These are phyloP conservation scores for Exserohilum turcica DNA, from an alignment of 2,329 filamentous ascomycete genomes.

Conservation along the genomic window DNA sequence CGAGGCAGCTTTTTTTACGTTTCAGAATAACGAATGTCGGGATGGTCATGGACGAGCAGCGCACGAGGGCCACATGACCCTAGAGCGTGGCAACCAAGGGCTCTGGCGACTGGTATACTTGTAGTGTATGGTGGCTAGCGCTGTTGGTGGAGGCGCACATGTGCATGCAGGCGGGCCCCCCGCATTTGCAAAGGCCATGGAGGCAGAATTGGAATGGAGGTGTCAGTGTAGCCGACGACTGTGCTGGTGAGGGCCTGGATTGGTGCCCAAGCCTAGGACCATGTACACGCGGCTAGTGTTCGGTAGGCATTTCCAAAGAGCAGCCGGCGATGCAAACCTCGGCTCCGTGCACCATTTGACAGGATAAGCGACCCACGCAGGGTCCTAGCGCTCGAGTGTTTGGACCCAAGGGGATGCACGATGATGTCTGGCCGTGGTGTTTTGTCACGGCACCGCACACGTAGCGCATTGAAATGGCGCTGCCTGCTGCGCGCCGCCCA, in stretches of 20 bases:
- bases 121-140: too few species aligned
- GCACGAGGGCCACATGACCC: neutral
- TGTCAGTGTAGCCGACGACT: neutral
- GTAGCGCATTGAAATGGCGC: neutral
- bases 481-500: neutral
- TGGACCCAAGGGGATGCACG: constrained; percentile 17
- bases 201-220: too few species aligned
- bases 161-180: too few species aligned
- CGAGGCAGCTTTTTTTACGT: neutral
- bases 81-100: too few species aligned
- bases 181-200: too few species aligned
- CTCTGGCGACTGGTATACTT: too few species aligned
- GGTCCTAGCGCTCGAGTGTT: constrained; percentile 15
- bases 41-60: neutral
- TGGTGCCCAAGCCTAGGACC: constrained; percentile 11
- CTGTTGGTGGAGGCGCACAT: too few species aligned
- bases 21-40: neutral
- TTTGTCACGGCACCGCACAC: constrained; percentile 12
- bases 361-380: constrained; percentile 26
- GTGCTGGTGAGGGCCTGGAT: constrained; percentile 14
- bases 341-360: constrained; percentile 19
- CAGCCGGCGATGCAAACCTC: constrained; percentile 5
- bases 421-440: constrained; percentile 27
- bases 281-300: constrained; percentile 26
- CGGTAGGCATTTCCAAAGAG: constrained; percentile 11